A percentile compares a stretch with the other conserved stretches of the same genome.
phyloP scores from a whole-genome alignment of 305 asterid genomes.

The Andrographis paniculata region DNA sequence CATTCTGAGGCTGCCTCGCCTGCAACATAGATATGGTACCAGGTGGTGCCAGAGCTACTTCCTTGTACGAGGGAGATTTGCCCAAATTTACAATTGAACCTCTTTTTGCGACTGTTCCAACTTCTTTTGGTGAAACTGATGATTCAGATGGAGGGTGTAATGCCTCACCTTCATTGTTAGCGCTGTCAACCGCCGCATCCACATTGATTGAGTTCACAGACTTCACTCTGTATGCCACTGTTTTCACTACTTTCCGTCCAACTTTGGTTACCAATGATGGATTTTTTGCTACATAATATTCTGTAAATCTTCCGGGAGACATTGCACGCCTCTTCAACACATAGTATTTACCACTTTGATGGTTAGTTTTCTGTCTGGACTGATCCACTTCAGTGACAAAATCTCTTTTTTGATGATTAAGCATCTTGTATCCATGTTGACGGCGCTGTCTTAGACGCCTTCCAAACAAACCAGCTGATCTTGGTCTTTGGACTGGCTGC shows the following conservation, averaged over 20 bases:
- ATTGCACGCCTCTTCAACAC: constrained; percentile 55
- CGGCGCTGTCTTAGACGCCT: constrained; percentile 73
- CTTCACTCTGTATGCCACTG: constrained; percentile 87
- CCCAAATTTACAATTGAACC: constrained; percentile 81
- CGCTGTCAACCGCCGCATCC: constrained; percentile 38
- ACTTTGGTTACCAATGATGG: constrained; percentile 57
- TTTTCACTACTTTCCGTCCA: constrained; percentile 69
- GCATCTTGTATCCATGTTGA: constrained; percentile 44
- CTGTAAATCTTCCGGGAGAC: constrained; percentile 67
- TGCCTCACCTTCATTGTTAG: constrained; percentile 40
- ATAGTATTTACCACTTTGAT: constrained; percentile 56
- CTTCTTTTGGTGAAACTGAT: constrained; percentile 43
- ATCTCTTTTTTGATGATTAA: constrained; percentile 70
- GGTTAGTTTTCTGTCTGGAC: constrained; percentile 48
- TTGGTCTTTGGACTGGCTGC: constrained; percentile 92
- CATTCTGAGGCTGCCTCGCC: constrained; percentile 42
- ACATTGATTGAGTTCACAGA: constrained; percentile 47
- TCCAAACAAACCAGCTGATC: constrained; percentile 72
- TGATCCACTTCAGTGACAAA: constrained; percentile 57
- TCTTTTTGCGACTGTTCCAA: constrained; percentile 40
- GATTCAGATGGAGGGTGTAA: constrained; percentile 37
- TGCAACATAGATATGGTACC: constrained; percentile 83
- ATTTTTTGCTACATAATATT: constrained; percentile 74
- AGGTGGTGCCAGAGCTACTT: constrained; percentile 97
- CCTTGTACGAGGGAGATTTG: constrained; percentile 95